Conservation (phyloP, 306 rosid species). For the Lathyrus aphaca region DNA sequence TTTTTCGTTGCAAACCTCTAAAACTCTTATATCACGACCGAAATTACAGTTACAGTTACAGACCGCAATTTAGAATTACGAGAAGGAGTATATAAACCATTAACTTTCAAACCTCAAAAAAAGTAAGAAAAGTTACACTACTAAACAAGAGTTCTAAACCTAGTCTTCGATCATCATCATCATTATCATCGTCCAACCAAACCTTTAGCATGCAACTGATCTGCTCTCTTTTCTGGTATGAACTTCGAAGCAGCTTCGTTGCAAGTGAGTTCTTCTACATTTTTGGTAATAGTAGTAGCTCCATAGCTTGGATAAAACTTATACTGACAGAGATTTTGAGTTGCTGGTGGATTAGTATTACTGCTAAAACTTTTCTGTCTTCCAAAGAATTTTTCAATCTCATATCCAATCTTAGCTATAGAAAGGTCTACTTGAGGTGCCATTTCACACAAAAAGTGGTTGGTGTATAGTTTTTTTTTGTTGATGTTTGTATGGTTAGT, state of each 20-base stretch:
- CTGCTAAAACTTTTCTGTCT: conserved; percentile 41
- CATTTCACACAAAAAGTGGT: conserved; percentile 38
- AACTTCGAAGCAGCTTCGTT: conserved; percentile 52
- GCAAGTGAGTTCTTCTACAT: conserved; percentile 47
- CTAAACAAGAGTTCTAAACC: conserved; percentile 13
- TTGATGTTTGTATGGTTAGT: neutral
- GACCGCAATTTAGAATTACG: neutral
- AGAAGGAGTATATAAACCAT: neutral
- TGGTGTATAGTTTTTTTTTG: neutral
- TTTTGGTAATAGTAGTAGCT: conserved; percentile 38
- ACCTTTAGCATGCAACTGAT: conserved; percentile 37
- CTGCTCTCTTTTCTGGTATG: conserved; percentile 36
- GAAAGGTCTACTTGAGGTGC: conserved; percentile 46
- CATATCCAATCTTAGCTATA: conserved; percentile 43
- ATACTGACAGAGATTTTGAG: conserved; percentile 49
- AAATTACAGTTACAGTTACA: neutral
- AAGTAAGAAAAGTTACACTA: neutral
- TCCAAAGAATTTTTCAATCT: conserved; percentile 46
- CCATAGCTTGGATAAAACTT: conserved; percentile 49
- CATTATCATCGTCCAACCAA: conserved; percentile 46
- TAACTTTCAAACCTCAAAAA: neutral
- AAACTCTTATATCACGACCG: neutral
- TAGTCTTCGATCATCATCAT: neutral
- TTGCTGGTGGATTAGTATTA: neutral
- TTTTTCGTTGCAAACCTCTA: neutral